phyloP scores from a whole-genome alignment of 768 basidiomycete species.

The Agaricus blazei region DNA sequence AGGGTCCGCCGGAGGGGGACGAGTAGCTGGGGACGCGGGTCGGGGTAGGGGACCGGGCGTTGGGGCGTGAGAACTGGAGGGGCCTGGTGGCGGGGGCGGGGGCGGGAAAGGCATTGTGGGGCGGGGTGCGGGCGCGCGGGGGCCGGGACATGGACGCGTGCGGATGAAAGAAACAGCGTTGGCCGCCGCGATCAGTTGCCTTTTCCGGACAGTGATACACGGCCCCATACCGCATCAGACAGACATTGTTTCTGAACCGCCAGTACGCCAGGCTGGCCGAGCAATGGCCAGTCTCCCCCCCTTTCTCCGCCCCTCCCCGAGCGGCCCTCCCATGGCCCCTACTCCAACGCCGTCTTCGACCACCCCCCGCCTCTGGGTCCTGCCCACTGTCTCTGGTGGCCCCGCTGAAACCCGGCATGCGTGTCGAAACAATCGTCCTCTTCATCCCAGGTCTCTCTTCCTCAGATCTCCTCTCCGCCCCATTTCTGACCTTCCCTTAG shows the following conservation, averaged over 20 bases:
- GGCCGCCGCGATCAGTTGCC: not conserved
- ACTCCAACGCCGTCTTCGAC: constrained; percentile 29
- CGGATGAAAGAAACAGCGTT: not conserved
- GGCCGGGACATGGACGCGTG: constrained; percentile 47
- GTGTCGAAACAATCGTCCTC: constrained; percentile 31
- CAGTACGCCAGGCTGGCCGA: not conserved
- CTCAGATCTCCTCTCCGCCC: not conserved
- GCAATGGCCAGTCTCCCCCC: constrained; percentile 22
- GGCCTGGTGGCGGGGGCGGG: constrained; percentile 45
- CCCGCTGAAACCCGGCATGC: constrained; percentile 16
- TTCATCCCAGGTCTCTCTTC: constrained; percentile 42
- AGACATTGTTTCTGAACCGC: not conserved
- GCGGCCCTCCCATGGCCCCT: constrained; percentile 11
- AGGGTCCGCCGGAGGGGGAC: constrained; percentile 41
- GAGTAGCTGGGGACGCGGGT: constrained; percentile 38
- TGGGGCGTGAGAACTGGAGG: constrained; percentile 54
- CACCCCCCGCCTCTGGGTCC: constrained; percentile 33
- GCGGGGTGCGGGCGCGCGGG: constrained; percentile 50
- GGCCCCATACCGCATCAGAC: no score
- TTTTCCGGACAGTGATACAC: not conserved
- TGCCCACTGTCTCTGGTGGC: constrained; percentile 54
- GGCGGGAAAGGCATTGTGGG: constrained; percentile 39
- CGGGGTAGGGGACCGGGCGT: constrained; percentile 34
- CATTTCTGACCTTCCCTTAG: constrained; percentile 19
- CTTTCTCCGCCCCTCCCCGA: constrained; percentile 20